phyloP scores from a whole-genome alignment of 805 yeast genomes.

The Scheffersomyces ergatensis region DNA sequence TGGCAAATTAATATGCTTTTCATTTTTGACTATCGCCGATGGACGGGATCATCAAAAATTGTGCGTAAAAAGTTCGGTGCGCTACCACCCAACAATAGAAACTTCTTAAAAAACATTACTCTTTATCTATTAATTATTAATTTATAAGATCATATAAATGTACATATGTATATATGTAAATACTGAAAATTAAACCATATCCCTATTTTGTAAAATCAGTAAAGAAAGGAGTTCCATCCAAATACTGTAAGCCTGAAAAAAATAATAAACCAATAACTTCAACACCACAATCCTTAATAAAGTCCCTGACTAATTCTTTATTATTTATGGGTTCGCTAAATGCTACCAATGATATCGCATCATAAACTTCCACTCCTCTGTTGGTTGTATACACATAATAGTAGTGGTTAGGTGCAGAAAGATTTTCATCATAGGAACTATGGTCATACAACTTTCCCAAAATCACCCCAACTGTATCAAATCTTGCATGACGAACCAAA shows the following conservation, averaged over 20 bases:
- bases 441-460: constrained; percentile 4
- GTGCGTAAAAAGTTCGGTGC: too few relatives aligned
- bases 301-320: constrained; percentile 1
- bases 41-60: too few relatives aligned
- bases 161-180: background rate
- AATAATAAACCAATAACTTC: constrained; percentile 9
- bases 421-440: too few relatives aligned
- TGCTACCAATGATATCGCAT: constrained; percentile 5
- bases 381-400: constrained; percentile 13
- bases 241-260: constrained; percentile 4
- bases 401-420: constrained; percentile 1
- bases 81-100: too few relatives aligned
- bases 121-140: background rate
- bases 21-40: too few relatives aligned
- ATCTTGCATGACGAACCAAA: constrained; percentile 3
- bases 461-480: constrained; percentile 8
- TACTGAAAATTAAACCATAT: background rate
- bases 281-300: constrained; percentile 7
- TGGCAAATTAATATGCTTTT: too few relatives aligned
- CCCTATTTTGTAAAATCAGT: background rate
- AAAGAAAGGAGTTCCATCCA: background rate
- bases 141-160: background rate
- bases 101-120: too few relatives aligned
- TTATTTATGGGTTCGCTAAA: background rate
- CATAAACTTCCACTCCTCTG: constrained; percentile 13